Percentiles rank a stretch among this genome's conserved stretches.
Conservation (phyloP, 176 grass and related monocot genomes). For the Triticum urartu region DNA sequence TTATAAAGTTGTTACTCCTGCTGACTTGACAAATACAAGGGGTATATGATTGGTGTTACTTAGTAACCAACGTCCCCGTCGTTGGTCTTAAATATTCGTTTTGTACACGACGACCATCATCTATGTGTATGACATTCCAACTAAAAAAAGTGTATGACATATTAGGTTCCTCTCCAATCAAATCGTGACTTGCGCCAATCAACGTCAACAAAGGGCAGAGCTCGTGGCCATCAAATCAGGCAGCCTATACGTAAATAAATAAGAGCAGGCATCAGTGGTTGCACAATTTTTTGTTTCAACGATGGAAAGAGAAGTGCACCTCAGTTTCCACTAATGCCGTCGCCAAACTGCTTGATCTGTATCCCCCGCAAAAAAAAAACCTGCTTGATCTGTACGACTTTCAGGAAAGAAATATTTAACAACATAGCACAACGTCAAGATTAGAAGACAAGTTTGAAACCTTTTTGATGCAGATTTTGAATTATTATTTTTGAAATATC, state of each 20-base stretch:
- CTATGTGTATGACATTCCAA: not conserved
- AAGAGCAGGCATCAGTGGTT: constrained; percentile 28
- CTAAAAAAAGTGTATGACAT: not conserved
- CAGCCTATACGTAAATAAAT: constrained; percentile 26
- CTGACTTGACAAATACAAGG: not conserved
- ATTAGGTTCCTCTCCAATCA: constrained; percentile 48
- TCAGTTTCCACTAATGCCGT: constrained; percentile 30
- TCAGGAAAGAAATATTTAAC: too few species aligned
- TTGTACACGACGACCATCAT: constrained; percentile 10
- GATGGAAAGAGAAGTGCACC: constrained; percentile 29
- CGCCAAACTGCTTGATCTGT: constrained; percentile 25
- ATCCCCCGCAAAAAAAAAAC: not conserved
- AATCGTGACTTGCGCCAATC: constrained; percentile 40
- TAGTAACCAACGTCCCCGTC: not conserved
- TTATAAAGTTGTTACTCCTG: not conserved
- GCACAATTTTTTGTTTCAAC: constrained; percentile 15
- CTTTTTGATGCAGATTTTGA: too few species aligned
- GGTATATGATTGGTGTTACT: not conserved
- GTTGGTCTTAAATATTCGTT: not conserved
- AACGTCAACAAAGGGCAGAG: constrained; percentile 38
- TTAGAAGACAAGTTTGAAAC: too few species aligned
- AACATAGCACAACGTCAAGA: too few species aligned
- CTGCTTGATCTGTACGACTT: constrained; percentile 14
- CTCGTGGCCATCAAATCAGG: constrained; percentile 47
- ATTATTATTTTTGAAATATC: too few species aligned